Percentiles rank a stretch among this genome's conserved stretches.
These are phyloP conservation scores for Cyclotella choctawhatcheeana DNA, from an alignment of 108 stramenopile genomes.

Conservation along the genomic window DNA sequence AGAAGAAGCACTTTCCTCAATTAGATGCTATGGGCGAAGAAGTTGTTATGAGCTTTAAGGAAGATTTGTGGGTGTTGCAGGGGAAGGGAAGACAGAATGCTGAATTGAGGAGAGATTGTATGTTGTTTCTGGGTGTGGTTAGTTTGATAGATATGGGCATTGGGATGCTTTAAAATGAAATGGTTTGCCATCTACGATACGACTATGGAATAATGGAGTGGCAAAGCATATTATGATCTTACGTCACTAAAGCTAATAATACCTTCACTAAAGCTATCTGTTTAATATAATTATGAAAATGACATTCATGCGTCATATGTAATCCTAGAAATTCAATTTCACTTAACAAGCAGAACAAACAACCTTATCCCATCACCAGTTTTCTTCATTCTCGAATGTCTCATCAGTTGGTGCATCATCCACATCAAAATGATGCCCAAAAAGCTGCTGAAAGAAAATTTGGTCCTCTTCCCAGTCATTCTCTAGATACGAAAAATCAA, in stretches of 20 bases:
- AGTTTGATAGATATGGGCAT: constrained; percentile 72
- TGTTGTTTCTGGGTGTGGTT: constrained; percentile 76
- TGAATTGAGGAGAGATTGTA: constrained; percentile 68
- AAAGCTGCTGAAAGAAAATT: constrained; percentile 50
- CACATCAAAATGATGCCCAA: constrained; percentile 58
- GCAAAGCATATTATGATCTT: too few species aligned
- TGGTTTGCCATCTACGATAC: too few species aligned
- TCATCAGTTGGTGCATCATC: constrained; percentile 53
- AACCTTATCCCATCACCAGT: constrained; percentile 55
- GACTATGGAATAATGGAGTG: too few species aligned
- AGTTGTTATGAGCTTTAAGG: constrained; percentile 74
- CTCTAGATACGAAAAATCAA: constrained; percentile 29
- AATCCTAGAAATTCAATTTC: too few species aligned
- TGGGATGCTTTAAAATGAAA: constrained; percentile 21
- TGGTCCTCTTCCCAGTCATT: constrained; percentile 37
- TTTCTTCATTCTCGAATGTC: constrained; percentile 48
- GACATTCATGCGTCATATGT: too few species aligned
- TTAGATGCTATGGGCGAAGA: constrained; percentile 81
- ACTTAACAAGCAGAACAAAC: too few species aligned
- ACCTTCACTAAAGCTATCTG: too few species aligned
- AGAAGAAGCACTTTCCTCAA: constrained; percentile 78
- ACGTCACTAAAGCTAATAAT: too few species aligned
- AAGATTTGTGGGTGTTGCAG: constrained; percentile 84
- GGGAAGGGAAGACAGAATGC: constrained; percentile 76
- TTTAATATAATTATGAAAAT: too few species aligned